phyloP scores from a whole-genome alignment of 257 asterid species.

The Phtheirospermum japonicum region DNA sequence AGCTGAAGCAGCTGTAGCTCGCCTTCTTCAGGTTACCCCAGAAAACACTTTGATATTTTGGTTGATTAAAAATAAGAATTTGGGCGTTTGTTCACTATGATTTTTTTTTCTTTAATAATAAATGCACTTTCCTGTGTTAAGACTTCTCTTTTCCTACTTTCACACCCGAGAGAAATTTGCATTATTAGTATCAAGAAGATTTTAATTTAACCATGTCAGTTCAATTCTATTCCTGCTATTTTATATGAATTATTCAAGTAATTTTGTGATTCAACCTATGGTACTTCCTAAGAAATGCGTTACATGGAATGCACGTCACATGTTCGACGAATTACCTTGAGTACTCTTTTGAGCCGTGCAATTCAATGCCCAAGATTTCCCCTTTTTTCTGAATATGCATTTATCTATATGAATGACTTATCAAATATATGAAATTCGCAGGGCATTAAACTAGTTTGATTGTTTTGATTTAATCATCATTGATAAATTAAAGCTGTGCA shows the following conservation, averaged over 20 bases:
- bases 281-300: slow-evolving; percentile 10
- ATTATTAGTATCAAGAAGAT: no score
- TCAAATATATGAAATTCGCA: background rate
- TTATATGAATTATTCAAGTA: background rate
- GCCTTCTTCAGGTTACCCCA: slow-evolving; percentile 32
- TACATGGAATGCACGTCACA: slow-evolving; percentile 16
- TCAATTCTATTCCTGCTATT: background rate
- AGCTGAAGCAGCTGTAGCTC: slow-evolving; percentile 29
- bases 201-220: no score
- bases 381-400: background rate
- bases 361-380: background rate
- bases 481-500: background rate
- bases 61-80: background rate
- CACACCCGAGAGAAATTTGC: no score
- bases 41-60: slow-evolving; percentile 3
- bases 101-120: background rate
- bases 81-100: background rate
- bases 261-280: slow-evolving; percentile 6
- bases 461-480: background rate
- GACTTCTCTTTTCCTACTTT: no score
- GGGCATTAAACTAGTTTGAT: slow-evolving; percentile 7
- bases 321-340: slow-evolving; percentile 40
- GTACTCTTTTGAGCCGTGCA: background rate
- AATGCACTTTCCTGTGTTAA: background rate
- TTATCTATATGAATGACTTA: background rate